Evolutionary conservation across 371 early-diverging fungal species (phyloP).

Genomic region (Synchytrium microbalum): DNA sequence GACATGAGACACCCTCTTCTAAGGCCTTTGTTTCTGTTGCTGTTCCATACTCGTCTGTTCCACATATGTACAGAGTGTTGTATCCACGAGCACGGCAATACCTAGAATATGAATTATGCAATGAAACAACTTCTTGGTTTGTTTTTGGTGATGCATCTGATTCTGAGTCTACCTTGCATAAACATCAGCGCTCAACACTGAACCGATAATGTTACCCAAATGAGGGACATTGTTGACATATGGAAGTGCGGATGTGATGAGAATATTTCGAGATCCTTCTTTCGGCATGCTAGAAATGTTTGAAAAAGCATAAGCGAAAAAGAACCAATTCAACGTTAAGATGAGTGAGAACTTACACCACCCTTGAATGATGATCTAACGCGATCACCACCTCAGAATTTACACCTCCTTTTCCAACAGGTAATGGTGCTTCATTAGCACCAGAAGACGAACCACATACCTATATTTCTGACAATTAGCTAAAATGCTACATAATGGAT

Average conservation of each 20-base stretch:
- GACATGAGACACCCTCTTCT: slow-evolving; percentile 82
- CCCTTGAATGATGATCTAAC: neutral
- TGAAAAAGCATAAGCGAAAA: neutral
- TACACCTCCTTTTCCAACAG: neutral
- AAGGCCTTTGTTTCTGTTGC: slow-evolving; percentile 99
- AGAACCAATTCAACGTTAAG: neutral
- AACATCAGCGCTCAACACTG: slow-evolving; percentile 97
- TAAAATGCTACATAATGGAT: too few relatives aligned
- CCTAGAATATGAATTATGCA: slow-evolving; percentile 38
- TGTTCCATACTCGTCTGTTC: slow-evolving; percentile 99
- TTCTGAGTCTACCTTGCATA: slow-evolving; percentile 67
- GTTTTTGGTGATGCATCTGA: too few relatives aligned
- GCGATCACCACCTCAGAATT: neutral
- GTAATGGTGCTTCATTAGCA: neutral
- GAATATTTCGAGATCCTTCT: slow-evolving; percentile 59
- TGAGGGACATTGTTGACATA: slow-evolving; percentile 99
- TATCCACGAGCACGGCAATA: slow-evolving; percentile 87
- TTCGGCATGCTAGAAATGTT: slow-evolving; percentile 28
- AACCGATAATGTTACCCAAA: slow-evolving; percentile 99
- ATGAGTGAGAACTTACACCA: neutral
- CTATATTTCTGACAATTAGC: too few relatives aligned
- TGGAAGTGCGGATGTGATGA: slow-evolving; percentile 98
- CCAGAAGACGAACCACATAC: too few relatives aligned
- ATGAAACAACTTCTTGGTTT: too few relatives aligned
- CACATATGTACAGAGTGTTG: slow-evolving; percentile 92